These are phyloP conservation scores for Gnomoniopsis smithogilvyi DNA, from an alignment of 2,329 filamentous ascomycete species.

Conservation along the genomic window DNA sequence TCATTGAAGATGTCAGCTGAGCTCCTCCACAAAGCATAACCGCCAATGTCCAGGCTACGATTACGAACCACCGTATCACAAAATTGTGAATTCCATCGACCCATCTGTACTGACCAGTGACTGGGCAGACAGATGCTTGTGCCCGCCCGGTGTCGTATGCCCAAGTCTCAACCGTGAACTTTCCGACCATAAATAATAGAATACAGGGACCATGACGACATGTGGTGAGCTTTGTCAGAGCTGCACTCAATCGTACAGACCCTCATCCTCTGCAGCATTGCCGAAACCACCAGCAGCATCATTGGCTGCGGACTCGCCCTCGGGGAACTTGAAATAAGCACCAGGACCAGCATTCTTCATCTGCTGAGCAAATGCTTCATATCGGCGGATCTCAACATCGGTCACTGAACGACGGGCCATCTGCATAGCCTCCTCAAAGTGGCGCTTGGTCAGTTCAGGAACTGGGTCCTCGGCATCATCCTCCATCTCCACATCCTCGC, in stretches of 20 bases:
- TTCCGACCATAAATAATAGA: constrained; percentile 36
- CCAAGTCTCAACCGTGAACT: neutral
- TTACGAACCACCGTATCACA: constrained; percentile 1
- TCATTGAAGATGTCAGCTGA: constrained; percentile 3
- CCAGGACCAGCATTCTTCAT: constrained; percentile 98
- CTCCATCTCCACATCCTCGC: constrained; percentile 78
- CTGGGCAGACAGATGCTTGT: neutral
- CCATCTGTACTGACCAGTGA: neutral
- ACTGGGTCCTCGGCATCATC: constrained; percentile 89
- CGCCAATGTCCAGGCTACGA: constrained; percentile 6
- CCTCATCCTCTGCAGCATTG: constrained; percentile 89
- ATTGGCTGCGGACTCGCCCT: constrained; percentile 65
- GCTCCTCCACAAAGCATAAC: neutral
- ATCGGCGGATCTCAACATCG: constrained; percentile 95
- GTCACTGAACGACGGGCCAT: constrained; percentile 89
- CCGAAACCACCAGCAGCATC: constrained; percentile 66
- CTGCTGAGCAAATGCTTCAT: constrained; percentile 97
- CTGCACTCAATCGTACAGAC: constrained; percentile 81
- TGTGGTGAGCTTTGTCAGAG: neutral
- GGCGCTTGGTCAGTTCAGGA: constrained; percentile 89
- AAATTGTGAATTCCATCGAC: neutral
- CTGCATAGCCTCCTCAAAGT: constrained; percentile 99
- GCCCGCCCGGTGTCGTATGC: neutral
- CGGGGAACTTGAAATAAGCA: constrained; percentile 97
- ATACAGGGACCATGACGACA: constrained; percentile 35